A percentile compares a stretch with the other conserved stretches of the same genome.
phyloP scores from a whole-genome alignment of 1,284 basidiomycete species.

The Boletus subluridellus region DNA sequence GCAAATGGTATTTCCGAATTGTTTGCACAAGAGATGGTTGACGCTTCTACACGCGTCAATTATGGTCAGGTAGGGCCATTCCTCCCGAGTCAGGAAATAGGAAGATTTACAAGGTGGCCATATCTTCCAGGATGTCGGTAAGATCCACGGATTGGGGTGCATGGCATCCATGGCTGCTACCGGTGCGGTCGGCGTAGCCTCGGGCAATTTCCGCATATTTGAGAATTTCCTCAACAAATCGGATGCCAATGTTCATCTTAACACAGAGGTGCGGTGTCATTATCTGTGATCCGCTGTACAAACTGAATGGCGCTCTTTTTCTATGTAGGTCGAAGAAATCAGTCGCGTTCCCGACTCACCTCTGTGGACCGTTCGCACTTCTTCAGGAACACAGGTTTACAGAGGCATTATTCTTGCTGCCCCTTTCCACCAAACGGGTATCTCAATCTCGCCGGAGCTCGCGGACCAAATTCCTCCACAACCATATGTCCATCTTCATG shows the following conservation, averaged over 20 bases:
- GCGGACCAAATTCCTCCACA: conserved; percentile 57
- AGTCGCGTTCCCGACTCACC: conserved; percentile 38
- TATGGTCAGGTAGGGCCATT: conserved; percentile 69
- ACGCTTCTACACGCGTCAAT: conserved; percentile 84
- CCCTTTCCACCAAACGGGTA: conserved; percentile 64
- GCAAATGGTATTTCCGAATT: conserved; percentile 52
- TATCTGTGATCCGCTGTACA: neutral
- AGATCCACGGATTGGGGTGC: conserved; percentile 81
- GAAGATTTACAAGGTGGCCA: neutral
- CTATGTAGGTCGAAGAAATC: conserved; percentile 50
- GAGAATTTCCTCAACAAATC: conserved; percentile 74
- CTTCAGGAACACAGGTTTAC: conserved; percentile 47
- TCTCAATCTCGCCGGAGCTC: conserved; percentile 48
- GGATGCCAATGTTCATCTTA: conserved; percentile 64
- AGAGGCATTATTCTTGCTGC: conserved; percentile 73
- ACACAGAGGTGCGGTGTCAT: conserved; percentile 53
- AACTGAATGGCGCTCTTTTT: neutral
- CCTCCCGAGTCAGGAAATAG: neutral
- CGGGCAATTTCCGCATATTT: conserved; percentile 88
- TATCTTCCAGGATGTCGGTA: conserved; percentile 54
- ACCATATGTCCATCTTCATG: conserved; percentile 82
- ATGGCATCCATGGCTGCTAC: conserved; percentile 69
- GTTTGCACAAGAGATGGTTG: conserved; percentile 77
- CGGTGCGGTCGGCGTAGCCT: conserved; percentile 65
- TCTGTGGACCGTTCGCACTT: conserved; percentile 50